Conservation (phyloP, 768 basidiomycete genomes). For the Leccinum variicolor region DNA sequence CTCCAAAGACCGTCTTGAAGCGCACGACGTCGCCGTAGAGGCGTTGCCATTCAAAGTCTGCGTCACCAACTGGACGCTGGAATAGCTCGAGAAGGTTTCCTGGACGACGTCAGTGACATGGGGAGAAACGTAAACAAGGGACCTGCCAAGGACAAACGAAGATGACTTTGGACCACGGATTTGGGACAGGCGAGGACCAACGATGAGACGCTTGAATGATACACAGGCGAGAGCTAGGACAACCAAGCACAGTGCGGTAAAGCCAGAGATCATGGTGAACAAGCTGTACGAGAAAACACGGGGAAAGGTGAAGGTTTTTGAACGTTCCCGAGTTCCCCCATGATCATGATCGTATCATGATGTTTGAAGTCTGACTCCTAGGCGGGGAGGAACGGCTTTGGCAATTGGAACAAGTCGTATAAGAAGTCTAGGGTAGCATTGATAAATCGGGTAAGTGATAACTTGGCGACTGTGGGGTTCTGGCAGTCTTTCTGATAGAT, state of each 20-base stretch:
- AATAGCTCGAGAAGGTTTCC: constrained; percentile 31
- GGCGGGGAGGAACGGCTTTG: neutral
- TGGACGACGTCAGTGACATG: constrained; percentile 13
- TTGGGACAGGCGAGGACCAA: constrained; percentile 1
- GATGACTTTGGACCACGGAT: constrained; percentile 22
- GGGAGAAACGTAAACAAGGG: neutral
- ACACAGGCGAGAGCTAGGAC: constrained; percentile 7
- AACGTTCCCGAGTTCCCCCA: neutral
- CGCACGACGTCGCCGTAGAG: constrained; percentile 30
- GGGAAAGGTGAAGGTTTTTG: neutral
- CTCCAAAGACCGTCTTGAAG: constrained; percentile 27
- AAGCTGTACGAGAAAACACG: neutral
- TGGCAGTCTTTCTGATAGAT: no score
- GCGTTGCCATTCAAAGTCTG: constrained; percentile 30
- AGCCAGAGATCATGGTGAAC: constrained; percentile 10
- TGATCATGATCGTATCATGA: constrained; percentile 4
- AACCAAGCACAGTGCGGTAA: neutral
- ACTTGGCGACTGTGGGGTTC: no score
- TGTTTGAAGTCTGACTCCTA: neutral
- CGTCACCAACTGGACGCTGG: constrained; percentile 23
- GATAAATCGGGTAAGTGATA: no score
- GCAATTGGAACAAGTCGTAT: neutral
- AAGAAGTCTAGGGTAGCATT: no score
- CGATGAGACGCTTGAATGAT: neutral
- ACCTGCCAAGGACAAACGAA: constrained; percentile 20